These are phyloP conservation scores for Sinapis alba DNA, from an alignment of 441 rosid species.

Conservation along the genomic window DNA sequence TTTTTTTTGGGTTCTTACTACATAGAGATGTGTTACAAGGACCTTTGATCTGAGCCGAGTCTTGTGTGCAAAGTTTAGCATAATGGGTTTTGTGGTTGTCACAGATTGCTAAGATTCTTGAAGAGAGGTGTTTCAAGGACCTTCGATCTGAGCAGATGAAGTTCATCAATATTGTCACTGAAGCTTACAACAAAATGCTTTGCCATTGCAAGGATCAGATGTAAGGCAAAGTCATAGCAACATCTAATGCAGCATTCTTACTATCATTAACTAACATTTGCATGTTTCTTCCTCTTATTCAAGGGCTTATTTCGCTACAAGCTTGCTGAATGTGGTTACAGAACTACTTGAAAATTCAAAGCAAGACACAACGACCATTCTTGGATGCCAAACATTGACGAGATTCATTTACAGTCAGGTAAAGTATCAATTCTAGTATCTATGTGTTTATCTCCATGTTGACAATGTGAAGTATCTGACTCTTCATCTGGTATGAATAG, in stretches of 20 bases:
- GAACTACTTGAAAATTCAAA: slow-evolving; percentile 84
- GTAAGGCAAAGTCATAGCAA: slow-evolving; percentile 46
- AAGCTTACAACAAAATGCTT: slow-evolving; percentile 78
- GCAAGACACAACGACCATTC: slow-evolving; percentile 65
- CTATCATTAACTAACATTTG: slow-evolving; percentile 26
- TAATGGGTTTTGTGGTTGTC: slow-evolving; percentile 23
- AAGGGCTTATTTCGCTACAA: slow-evolving; percentile 90
- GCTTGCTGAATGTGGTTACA: slow-evolving; percentile 74
- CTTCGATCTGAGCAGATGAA: slow-evolving; percentile 72
- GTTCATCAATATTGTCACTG: slow-evolving; percentile 65
- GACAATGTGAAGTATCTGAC: neutral
- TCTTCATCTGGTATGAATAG: slow-evolving; percentile 49
- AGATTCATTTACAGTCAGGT: slow-evolving; percentile 94
- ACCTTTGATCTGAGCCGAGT: too few species aligned
- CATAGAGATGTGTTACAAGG: slow-evolving; percentile 1
- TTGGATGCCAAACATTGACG: slow-evolving; percentile 92
- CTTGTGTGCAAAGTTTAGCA: neutral
- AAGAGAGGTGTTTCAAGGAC: slow-evolving; percentile 93
- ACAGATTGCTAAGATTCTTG: slow-evolving; percentile 91
- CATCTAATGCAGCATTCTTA: too few species aligned
- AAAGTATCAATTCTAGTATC: neutral
- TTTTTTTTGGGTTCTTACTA: neutral
- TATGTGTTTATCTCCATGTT: neutral
- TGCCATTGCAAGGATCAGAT: slow-evolving; percentile 84
- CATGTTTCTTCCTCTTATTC: slow-evolving; percentile 17